Base-by-base conservation (phyloP, 176 grass and related monocot species). In the Tillandsia leiboldiana region DNA sequence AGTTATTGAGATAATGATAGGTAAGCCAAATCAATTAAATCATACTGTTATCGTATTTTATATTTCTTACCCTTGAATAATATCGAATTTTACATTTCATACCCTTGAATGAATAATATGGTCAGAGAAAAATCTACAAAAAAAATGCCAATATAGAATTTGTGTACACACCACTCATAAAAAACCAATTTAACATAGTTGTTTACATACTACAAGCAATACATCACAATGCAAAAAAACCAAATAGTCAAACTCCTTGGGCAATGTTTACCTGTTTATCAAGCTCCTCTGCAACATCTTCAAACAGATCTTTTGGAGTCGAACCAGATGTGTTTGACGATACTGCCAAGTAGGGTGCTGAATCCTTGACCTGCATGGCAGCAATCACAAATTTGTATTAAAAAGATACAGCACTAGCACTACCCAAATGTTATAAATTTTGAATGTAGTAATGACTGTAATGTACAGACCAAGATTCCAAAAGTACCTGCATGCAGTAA, bases 281-380 rank as follows among this genome's bases (percentile, higher is more conserved):
- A 72, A 99, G 80, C 78, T 94, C 89, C 80, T 99, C 90, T 5
- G 83, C 54, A 69, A 88, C 75, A 90, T 94, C 90, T 67, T 94
- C 89, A 78, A 89, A 99, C 12, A 99, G 62, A 26, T 99, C 90
- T 83, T 86, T 99, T 11, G 95, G 89, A 8, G 71, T 90, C 11
- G 95, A 90, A 52, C 95, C 90, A 65, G 90, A 86, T 8, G 64
- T 80, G 63, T 99, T 99, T 63, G 85, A 84, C 11, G 84, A 78
- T 58, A 99, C 87, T 71, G 83, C 75, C 66, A 90, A 50, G 75
- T 99, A 99, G 50, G 72, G 70, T 73, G 74, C 59, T 66, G 75
- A 87, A 53, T 90, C 84, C 63, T 94, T 99, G 56, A 99, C 83
- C 95, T 99, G 83, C n/a, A 57, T 70, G 84, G 52, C 58, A 49